phyloP scores from a whole-genome alignment of 2,329 filamentous ascomycete genomes.

The Colletotrichum sp. region DNA sequence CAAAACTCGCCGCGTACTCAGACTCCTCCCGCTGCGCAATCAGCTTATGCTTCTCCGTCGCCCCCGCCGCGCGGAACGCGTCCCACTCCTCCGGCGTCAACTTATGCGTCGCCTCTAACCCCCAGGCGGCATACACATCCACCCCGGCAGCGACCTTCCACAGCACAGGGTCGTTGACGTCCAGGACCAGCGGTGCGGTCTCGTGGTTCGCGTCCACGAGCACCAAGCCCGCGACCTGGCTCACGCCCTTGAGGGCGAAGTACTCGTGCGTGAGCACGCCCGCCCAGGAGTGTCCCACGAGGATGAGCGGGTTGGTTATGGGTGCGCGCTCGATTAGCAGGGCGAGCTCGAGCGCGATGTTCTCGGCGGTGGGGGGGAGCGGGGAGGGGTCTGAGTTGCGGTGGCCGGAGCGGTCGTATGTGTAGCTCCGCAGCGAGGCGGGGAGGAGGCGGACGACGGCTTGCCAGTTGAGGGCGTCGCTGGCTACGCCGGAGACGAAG shows the following conservation, averaged over 20 bases:
- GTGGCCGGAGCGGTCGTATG: constrained; percentile 1
- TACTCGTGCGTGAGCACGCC: constrained; percentile 4
- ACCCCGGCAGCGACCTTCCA: not conserved
- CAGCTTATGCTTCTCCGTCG: not conserved
- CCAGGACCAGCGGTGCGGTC: not conserved
- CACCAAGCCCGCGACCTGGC: not conserved
- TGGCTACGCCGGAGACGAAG: not conserved
- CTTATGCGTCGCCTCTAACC: not conserved
- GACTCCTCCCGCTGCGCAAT: not conserved
- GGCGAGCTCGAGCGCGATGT: not conserved
- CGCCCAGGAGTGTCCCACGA: constrained; percentile 4
- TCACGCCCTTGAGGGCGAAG: not conserved
- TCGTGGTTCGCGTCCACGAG: constrained; percentile 7
- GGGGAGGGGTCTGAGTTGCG: constrained; percentile 1
- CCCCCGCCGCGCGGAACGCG: not conserved
- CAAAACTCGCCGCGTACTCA: not conserved
- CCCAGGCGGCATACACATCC: not conserved
- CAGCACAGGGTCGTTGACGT: not conserved
- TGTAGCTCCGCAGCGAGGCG: not conserved
- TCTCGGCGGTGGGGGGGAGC: not conserved
- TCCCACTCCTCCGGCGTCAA: constrained; percentile 5
- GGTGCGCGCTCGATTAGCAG: not conserved
- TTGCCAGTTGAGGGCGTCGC: constrained; percentile 8
- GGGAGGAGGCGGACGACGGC: not conserved
- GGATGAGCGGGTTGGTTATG: not conserved